Evolutionary conservation across 225 moss, liverwort and hornwort species (phyloP).

Genomic region (Thuidium tamariscinum): DNA sequence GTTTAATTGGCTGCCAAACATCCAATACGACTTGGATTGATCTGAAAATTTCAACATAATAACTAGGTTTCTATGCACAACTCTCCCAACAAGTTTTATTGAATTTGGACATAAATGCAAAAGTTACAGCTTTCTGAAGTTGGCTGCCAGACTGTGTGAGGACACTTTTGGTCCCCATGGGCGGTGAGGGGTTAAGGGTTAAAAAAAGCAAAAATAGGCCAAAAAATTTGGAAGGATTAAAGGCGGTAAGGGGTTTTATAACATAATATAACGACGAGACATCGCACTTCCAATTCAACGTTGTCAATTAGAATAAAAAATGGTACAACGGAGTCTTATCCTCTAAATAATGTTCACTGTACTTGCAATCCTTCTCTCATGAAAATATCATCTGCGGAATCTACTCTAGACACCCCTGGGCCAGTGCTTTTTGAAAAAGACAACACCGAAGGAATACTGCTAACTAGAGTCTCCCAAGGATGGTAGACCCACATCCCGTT

Average conservation of each 20-base stretch:
- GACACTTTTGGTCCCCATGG: too few species aligned
- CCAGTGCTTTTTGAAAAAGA: not conserved
- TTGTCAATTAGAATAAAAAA: slow-evolving; percentile 15
- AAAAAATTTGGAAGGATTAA: not conserved
- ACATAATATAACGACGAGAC: too few species aligned
- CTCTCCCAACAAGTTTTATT: too few species aligned
- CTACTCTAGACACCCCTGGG: slow-evolving; percentile 1
- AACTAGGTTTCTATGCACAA: too few species aligned
- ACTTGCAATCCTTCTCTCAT: slow-evolving; percentile 7
- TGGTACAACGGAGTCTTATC: slow-evolving; percentile 4
- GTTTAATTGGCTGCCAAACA: too few species aligned
- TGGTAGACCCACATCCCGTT: slow-evolving; percentile 9
- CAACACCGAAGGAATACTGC: not conserved
- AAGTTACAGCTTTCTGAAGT: too few species aligned
- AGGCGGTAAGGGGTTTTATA: not conserved
- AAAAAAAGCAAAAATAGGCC: too few species aligned
- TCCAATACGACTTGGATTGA: too few species aligned
- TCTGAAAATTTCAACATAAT: too few species aligned
- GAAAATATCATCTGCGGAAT: slow-evolving; percentile 36
- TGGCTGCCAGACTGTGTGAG: too few species aligned
- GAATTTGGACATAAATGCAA: too few species aligned
- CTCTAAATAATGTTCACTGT: slow-evolving; percentile 1
- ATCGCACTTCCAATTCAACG: not conserved
- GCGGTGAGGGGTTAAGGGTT: too few species aligned
- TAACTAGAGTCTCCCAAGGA: slow-evolving; percentile 9